A percentile compares a stretch with the other conserved stretches of the same genome.
Evolutionary conservation across 345 rosid species (phyloP).

Genomic region (Rhizophora mangle): DNA sequence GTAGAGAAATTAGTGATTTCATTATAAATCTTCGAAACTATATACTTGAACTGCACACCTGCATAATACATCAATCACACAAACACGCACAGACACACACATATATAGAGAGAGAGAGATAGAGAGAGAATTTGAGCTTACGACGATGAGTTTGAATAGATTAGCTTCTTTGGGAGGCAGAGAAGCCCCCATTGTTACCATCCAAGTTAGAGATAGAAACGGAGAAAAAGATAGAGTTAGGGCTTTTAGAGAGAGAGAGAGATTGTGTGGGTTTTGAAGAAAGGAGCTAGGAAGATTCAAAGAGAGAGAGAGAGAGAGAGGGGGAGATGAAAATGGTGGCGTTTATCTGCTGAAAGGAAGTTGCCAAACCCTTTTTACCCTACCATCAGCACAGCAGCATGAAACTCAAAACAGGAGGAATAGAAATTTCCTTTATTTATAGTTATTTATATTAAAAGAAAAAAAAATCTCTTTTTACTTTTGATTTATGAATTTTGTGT

Average conservation of each 20-base stretch:
- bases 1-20: too few species aligned
- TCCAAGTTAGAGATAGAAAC: not conserved
- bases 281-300: not conserved
- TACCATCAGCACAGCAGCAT: conserved; percentile 27
- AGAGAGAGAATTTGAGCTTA: conserved; percentile 41
- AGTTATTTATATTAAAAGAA: too few species aligned
- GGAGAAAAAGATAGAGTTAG: not conserved
- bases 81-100: not conserved
- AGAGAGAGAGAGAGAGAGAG: conserved; percentile 13
- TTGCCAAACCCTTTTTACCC: conserved; percentile 34
- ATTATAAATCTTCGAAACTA: too few species aligned
- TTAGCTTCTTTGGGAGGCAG: conserved; percentile 99
- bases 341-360: conserved; percentile 57
- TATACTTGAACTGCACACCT: not conserved
- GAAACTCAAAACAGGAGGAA: not conserved
- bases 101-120: not conserved
- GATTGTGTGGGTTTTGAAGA: conserved; percentile 25
- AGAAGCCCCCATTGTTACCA: conserved; percentile 76
- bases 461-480: too few species aligned
- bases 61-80: not conserved
- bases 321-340: conserved; percentile 38
- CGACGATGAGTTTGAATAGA: conserved; percentile 99
- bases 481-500: too few species aligned
- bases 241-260: not conserved
- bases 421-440: not conserved